Conservation (phyloP, 768 basidiomycete genomes). For the Rhodotorula kratochvilovae region DNA sequence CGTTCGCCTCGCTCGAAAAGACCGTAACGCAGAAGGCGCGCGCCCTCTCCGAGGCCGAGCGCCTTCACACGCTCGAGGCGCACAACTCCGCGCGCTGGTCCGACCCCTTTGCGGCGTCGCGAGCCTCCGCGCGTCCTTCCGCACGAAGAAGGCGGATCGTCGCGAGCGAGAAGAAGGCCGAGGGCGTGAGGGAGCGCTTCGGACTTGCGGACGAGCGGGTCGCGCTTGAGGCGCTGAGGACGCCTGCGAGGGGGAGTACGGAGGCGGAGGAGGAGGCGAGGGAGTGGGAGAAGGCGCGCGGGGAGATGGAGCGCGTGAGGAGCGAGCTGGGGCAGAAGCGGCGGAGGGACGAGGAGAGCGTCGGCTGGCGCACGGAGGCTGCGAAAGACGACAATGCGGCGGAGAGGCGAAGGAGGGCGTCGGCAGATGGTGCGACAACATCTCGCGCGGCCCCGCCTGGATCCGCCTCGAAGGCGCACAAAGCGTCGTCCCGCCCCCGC, state of each 20-base stretch:
- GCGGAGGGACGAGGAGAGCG: slow-evolving; percentile 11
- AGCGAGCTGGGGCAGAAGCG: background rate
- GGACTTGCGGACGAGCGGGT: slow-evolving; percentile 65
- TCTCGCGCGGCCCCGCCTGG: background rate
- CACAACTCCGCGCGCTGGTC: slow-evolving; percentile 71
- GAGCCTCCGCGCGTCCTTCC: slow-evolving; percentile 73
- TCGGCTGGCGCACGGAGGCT: slow-evolving; percentile 23
- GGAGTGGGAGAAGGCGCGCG: slow-evolving; percentile 64
- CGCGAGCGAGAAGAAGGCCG: slow-evolving; percentile 65
- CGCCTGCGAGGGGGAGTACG: slow-evolving; percentile 49
- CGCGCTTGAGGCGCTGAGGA: slow-evolving; percentile 53
- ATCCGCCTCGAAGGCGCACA: background rate
- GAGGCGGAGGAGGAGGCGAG: slow-evolving; percentile 56
- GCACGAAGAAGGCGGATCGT: slow-evolving; percentile 80
- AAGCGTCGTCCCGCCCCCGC: background rate
- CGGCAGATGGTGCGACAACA: background rate
- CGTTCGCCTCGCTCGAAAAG: slow-evolving; percentile 84
- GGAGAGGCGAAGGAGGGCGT: background rate
- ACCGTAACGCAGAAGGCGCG: slow-evolving; percentile 69
- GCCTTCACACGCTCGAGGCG: slow-evolving; percentile 71
- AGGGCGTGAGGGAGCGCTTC: slow-evolving; percentile 66
- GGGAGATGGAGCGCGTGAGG: slow-evolving; percentile 43
- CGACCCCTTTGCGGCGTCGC: slow-evolving; percentile 80
- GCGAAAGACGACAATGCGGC: slow-evolving; percentile 51
- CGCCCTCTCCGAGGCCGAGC: slow-evolving; percentile 69